Conservation (phyloP, 164 flowering plant species). For the Tetracentron sinense region DNA sequence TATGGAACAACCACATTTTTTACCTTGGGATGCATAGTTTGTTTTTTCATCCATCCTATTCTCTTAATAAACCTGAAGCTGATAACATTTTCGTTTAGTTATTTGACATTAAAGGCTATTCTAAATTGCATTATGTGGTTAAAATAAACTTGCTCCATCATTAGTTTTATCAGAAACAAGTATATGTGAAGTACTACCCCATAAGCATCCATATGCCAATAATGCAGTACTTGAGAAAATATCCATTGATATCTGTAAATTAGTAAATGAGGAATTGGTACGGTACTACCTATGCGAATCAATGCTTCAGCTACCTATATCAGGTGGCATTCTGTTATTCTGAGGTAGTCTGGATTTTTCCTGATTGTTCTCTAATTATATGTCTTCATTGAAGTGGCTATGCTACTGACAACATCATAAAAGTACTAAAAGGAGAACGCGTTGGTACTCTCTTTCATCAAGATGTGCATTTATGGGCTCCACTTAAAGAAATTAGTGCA, state of each 20-base stretch:
- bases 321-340: neutral
- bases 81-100: no score
- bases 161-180: no score
- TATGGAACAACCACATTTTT: no score
- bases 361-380: conserved; percentile 13
- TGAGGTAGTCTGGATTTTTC: neutral
- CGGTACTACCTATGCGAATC: neutral
- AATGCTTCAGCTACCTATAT: neutral
- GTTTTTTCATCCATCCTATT: neutral
- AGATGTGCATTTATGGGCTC: conserved; percentile 64
- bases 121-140: no score
- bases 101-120: no score
- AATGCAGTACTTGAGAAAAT: neutral
- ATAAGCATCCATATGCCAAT: neutral
- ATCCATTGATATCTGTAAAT: neutral
- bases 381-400: conserved; percentile 57
- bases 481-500: conserved; percentile 47
- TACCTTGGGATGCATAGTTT: neutral
- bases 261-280: neutral
- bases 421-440: conserved; percentile 71
- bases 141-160: no score
- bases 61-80: neutral
- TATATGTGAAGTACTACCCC: no score
- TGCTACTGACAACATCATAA: conserved; percentile 58
- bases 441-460: conserved; percentile 91